phyloP scores from a whole-genome alignment of 176 grass and related monocot genomes.

The Juncus inflexus region DNA sequence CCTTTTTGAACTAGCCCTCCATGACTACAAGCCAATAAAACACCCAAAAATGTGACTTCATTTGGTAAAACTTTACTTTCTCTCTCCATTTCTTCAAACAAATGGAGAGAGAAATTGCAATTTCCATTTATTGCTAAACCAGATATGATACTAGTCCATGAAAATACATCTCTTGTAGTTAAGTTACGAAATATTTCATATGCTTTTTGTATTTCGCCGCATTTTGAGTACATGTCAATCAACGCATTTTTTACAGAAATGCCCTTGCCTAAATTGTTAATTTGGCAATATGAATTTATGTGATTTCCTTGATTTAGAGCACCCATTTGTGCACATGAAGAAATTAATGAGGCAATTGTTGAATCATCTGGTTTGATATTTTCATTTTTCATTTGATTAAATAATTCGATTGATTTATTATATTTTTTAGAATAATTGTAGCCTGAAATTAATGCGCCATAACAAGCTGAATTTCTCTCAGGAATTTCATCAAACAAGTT shows the following conservation, averaged over 20 bases:
- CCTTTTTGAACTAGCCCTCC: constrained; percentile 77
- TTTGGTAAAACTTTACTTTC: constrained; percentile 52
- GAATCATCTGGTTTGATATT: constrained; percentile 64
- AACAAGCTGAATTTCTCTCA: constrained; percentile 71
- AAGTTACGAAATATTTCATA: constrained; percentile 58
- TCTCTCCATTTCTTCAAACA: constrained; percentile 83
- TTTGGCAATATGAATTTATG: constrained; percentile 71
- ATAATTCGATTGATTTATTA: constrained; percentile 60
- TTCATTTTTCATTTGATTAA: constrained; percentile 68
- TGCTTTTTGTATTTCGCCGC: constrained; percentile 75
- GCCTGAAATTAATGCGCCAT: constrained; percentile 81
- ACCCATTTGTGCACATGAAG: constrained; percentile 72
- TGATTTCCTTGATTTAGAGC: constrained; percentile 63
- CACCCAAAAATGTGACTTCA: constrained; percentile 77
- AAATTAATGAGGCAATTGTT: constrained; percentile 71
- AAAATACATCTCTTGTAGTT: constrained; percentile 52
- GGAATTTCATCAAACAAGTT: constrained; percentile 62
- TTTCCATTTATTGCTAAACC: constrained; percentile 75
- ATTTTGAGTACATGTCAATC: constrained; percentile 94
- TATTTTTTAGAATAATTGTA: constrained; percentile 57
- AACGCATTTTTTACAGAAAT: constrained; percentile 68
- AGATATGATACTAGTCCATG: constrained; percentile 88
- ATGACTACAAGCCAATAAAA: constrained; percentile 85
- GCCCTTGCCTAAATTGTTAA: constrained; percentile 49
- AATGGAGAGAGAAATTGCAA: constrained; percentile 60